Conservation (phyloP, 202 grass and related monocot genomes). For the Saccharum hybrid region DNA sequence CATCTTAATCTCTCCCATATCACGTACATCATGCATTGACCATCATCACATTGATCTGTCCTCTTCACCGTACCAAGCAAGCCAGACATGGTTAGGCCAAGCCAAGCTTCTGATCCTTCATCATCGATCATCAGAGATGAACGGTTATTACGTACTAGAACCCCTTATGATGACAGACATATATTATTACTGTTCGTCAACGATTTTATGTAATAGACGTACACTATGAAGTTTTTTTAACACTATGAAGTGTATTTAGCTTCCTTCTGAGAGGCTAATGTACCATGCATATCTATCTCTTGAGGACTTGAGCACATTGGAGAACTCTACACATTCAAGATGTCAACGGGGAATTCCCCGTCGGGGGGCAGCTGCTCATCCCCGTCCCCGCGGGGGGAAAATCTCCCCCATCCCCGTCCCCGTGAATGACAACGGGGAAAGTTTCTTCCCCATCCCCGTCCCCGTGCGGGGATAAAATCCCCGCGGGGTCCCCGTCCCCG, state of each 20-base stretch:
- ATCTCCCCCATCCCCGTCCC: too few species aligned
- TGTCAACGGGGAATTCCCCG: too few species aligned
- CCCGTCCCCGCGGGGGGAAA: too few species aligned
- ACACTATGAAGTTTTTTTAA: too few species aligned
- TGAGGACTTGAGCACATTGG: too few species aligned
- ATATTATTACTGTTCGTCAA: not conserved
- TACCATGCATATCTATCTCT: not conserved
- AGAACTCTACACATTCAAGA: too few species aligned
- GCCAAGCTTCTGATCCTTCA: constrained; percentile 11
- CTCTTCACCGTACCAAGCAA: constrained; percentile 29
- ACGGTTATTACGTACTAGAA: not conserved
- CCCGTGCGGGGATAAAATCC: too few species aligned
- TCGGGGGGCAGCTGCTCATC: too few species aligned
- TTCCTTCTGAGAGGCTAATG: constrained; percentile 43
- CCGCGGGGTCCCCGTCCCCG: too few species aligned
- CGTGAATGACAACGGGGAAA: too few species aligned
- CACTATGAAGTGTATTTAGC: constrained; percentile 15
- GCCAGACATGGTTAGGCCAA: constrained; percentile 34
- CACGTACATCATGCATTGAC: not conserved
- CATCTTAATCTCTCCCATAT: not conserved
- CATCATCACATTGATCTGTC: not conserved
- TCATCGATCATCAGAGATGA: constrained; percentile 21
- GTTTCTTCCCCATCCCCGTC: too few species aligned
- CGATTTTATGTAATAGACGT: not conserved
- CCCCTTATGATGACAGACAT: not conserved